These are phyloP conservation scores for Umbellularia californica DNA, from an alignment of 164 flowering plant genomes.

Conservation along the genomic window DNA sequence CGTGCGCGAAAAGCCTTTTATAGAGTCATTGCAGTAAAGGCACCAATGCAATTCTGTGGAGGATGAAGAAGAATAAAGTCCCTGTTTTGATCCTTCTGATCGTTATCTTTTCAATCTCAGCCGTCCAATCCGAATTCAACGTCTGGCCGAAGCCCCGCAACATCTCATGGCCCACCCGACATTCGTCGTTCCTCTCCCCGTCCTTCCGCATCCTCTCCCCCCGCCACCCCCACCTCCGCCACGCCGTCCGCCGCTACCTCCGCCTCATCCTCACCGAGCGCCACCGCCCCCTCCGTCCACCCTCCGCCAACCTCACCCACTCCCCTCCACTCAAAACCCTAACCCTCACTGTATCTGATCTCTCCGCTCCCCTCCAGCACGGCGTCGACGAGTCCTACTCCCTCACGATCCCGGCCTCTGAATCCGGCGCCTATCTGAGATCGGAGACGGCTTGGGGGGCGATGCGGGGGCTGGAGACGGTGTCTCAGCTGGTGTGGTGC, in stretches of 20 bases:
- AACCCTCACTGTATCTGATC: constrained; percentile 32
- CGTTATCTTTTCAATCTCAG: neutral
- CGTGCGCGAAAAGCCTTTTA: neutral
- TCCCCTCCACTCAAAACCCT: constrained; percentile 31
- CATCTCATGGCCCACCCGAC: constrained; percentile 46
- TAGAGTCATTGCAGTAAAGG: neutral
- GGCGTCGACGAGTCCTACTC: constrained; percentile 61
- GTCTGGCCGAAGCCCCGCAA: constrained; percentile 75
- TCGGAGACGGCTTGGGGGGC: constrained; percentile 81
- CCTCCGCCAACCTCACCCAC: constrained; percentile 25
- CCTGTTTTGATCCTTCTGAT: neutral
- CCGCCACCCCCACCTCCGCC: constrained; percentile 36
- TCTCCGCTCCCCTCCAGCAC: constrained; percentile 41
- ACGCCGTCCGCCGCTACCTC: constrained; percentile 43
- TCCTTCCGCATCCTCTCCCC: constrained; percentile 44
- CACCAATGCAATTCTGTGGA: neutral
- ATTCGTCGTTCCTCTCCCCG: constrained; percentile 38
- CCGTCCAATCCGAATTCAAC: constrained; percentile 26
- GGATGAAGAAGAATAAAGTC: neutral
- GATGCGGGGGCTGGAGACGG: constrained; percentile 85
- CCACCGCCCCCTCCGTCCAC: constrained; percentile 39
- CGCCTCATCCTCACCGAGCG: constrained; percentile 39
- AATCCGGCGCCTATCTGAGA: constrained; percentile 31
- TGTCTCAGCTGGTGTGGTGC: constrained; percentile 79
- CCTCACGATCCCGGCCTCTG: constrained; percentile 38